Evolutionary conservation across 371 early-diverging fungal species (phyloP), one percentile per base, ranked within the genome.

Genomic region (Dentiscutata heterogama): DNA sequence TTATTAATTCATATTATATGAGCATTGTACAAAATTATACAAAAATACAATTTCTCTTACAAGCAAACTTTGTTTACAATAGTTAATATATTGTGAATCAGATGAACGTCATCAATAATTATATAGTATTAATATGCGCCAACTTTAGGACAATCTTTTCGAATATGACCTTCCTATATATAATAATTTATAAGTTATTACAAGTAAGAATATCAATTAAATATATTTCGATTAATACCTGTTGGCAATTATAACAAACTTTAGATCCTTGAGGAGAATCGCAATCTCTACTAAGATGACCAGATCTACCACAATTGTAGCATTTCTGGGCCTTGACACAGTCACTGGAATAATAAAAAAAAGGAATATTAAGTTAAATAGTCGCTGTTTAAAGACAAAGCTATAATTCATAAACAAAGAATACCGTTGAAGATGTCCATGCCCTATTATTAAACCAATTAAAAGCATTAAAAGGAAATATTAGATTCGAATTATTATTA

Each of bases 301-400:
- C 88, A 56, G 84, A 63, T 51, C 81, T 68, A 29, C 91, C 91
- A 82, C 93, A 93, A 90, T 92, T 93, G 86, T 91, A 93, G 87
- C 93, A 93, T 88, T 92, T 92, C 85, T 85, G 84, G 60, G 86
- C 88, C 70, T 85, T 84, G 82, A 79, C 80, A 65, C 86, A 86
- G 81, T 90, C 89, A 27, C 86, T 85, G 64, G 87, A 83, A 42
- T 13, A 42, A 35, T 2, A 46, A 46, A 70, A 46, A 46, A 70
- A 39, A 46, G 7, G 5, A 35, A 35, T 35, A 35, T 5, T 35
- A 35, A 35, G 10, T 46, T 46, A 46, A 46, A 46, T 46, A 46
- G 10, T 10, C 46, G 10, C 11, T 6, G 2, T 18, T n/a, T n/a
- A 58, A 58, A 58, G 16, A 56, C 3, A 56, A 56, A 56, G 18